Conservation (phyloP, 805 yeast genomes). For the Wickerhamiella occidentalis region DNA sequence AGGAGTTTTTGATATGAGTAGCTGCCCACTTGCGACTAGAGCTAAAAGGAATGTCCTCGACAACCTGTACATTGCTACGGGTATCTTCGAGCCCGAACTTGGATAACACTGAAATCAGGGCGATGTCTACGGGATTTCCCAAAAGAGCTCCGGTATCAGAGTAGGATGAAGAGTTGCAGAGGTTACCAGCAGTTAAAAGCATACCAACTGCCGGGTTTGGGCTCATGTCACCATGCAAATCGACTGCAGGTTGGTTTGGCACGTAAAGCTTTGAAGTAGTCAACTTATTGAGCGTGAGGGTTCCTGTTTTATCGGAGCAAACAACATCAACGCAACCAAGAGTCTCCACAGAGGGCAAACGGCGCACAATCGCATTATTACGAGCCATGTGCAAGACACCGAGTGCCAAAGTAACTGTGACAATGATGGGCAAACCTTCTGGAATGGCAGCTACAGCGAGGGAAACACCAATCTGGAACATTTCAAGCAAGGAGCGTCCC, state of each 20-base stretch:
- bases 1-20: slow-evolving; percentile 52
- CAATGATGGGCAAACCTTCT: slow-evolving; percentile 96
- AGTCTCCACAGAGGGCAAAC: slow-evolving; percentile 80
- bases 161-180: slow-evolving; percentile 29
- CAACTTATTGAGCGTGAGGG: slow-evolving; percentile 40
- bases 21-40: slow-evolving; percentile 86
- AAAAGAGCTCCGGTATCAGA: slow-evolving; percentile 9
- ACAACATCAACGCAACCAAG: slow-evolving; percentile 46
- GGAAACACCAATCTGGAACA: slow-evolving; percentile 96
- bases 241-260: slow-evolving; percentile 18
- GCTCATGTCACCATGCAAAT: slow-evolving; percentile 13
- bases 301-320: slow-evolving; percentile 40
- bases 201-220: slow-evolving; percentile 16
- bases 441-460: slow-evolving; percentile 99
- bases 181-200: slow-evolving; percentile 24
- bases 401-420: slow-evolving; percentile 89
- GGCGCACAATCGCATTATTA: slow-evolving; percentile 83
- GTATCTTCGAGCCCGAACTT: slow-evolving; percentile 61
- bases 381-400: slow-evolving; percentile 96
- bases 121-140: slow-evolving; percentile 94
- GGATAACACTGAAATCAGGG: slow-evolving; percentile 62
- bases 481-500: slow-evolving; percentile 91
- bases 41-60: slow-evolving; percentile 71
- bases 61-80: slow-evolving; percentile 45
- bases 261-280: slow-evolving; percentile 21